Conservation (phyloP, 1,284 basidiomycete genomes). For the Austroboletus novae-zelandiae region DNA sequence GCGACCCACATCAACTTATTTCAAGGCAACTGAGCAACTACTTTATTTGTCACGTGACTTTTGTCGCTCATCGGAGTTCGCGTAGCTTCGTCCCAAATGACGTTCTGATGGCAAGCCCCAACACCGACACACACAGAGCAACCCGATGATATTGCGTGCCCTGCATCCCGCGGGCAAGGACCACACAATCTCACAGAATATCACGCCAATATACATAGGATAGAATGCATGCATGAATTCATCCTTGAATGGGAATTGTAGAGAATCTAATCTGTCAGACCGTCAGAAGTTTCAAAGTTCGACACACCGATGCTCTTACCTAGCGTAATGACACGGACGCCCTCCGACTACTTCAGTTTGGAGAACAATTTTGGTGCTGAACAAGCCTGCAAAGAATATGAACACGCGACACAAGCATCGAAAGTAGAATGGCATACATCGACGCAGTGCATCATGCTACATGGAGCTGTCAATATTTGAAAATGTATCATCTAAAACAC, state of each 20-base stretch:
- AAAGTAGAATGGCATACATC: conserved; percentile 54
- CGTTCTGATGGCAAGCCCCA: too few relatives aligned
- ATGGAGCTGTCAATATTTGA: conserved; percentile 10
- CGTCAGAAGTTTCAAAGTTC: conserved; percentile 1
- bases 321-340: conserved; percentile 10
- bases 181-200: too few relatives aligned
- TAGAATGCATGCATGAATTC: too few relatives aligned
- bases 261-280: conserved; percentile 17
- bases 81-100: too few relatives aligned
- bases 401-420: background rate
- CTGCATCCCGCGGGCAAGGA: too few relatives aligned
- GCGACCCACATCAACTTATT: background rate
- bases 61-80: too few relatives aligned
- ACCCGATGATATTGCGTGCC: too few relatives aligned
- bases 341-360: conserved; percentile 48
- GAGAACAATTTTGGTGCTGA: conserved; percentile 80
- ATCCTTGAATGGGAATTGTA: too few relatives aligned
- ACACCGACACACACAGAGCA: too few relatives aligned
- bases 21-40: too few relatives aligned
- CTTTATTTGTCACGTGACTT: too few relatives aligned
- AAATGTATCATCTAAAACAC: conserved; percentile 25
- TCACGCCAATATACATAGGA: too few relatives aligned
- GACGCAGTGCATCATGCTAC: conserved; percentile 87
- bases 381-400: conserved; percentile 46
- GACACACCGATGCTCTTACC: conserved; percentile 10